These are phyloP conservation scores for Yarrowia sp. DNA, from an alignment of 805 yeast genomes.

Conservation along the genomic window DNA sequence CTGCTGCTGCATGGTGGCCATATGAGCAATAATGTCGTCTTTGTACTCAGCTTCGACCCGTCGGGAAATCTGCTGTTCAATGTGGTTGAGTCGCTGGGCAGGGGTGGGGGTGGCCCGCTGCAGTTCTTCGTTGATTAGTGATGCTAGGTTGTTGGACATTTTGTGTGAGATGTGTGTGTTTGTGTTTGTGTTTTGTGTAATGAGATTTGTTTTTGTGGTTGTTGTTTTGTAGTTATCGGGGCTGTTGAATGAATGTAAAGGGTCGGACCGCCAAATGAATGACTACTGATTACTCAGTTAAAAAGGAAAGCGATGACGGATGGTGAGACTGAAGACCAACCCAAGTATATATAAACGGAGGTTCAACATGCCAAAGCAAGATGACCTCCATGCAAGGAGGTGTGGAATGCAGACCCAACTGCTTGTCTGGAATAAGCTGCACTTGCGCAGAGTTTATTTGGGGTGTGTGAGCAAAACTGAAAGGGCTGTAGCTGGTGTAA, in stretches of 20 bases:
- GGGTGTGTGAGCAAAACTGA: background rate
- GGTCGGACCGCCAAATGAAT: background rate
- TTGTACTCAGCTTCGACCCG: conserved; percentile 40
- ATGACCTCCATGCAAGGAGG: conserved; percentile 22
- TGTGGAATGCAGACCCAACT: conserved; percentile 11
- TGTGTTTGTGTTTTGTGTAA: background rate
- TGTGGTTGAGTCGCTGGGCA: conserved; percentile 29
- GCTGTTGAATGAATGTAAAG: background rate
- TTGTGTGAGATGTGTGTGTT: background rate
- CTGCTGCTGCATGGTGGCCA: conserved; percentile 38
- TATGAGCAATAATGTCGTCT: conserved; percentile 40
- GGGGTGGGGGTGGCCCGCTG: conserved; percentile 4
- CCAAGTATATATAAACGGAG: conserved; percentile 13
- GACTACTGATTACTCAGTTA: conserved; percentile 16
- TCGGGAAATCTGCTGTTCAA: conserved; percentile 30
- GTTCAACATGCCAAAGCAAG: conserved; percentile 10
- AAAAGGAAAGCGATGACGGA: background rate
- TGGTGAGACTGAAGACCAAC: background rate
- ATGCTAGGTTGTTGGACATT: conserved; percentile 25
- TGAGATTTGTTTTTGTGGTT: background rate
- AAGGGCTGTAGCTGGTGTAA: no score
- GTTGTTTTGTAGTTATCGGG: background rate
- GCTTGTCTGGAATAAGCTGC: background rate
- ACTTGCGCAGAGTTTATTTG: background rate
- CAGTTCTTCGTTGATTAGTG: conserved; percentile 21